Evolutionary conservation across 164 flowering plant genomes (phyloP).

Genomic region (Magnolia sinica): DNA sequence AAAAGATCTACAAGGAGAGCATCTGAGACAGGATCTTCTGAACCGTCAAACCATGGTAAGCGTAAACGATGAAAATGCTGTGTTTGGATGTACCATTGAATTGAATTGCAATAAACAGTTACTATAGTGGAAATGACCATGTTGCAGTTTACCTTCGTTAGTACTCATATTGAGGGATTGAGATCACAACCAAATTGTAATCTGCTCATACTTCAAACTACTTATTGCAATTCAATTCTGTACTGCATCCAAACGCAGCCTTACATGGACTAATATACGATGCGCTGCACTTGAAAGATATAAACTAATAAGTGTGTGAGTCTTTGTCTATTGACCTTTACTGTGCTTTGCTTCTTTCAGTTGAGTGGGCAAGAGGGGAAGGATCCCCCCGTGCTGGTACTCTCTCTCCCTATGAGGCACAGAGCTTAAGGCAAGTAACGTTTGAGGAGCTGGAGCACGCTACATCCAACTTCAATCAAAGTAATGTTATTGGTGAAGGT

Average conservation of each 20-base stretch:
- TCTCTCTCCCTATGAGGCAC: constrained; percentile 18
- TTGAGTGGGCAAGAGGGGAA: constrained; percentile 23
- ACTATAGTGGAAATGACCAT: neutral
- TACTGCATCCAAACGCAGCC: too few relatives aligned
- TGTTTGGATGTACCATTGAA: neutral
- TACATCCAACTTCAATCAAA: constrained; percentile 37
- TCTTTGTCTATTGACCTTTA: neutral
- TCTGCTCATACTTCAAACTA: too few relatives aligned
- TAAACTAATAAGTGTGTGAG: neutral
- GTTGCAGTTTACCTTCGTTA: neutral
- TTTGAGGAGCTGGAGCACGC: constrained; percentile 39
- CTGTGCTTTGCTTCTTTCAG: constrained; percentile 14
- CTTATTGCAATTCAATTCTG: too few relatives aligned
- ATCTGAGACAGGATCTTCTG: constrained; percentile 41
- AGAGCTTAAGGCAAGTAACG: constrained; percentile 23
- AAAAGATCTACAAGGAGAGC: constrained; percentile 30
- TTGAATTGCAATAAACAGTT: neutral
- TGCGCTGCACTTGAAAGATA: neutral
- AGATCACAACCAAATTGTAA: too few relatives aligned
- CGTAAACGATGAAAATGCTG: neutral
- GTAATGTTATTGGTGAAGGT: constrained; percentile 47
- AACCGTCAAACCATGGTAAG: constrained; percentile 37
- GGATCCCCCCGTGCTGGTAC: constrained; percentile 19
- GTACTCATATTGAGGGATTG: neutral
- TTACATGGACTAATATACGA: neutral